phyloP scores from a whole-genome alignment of 2,329 filamentous ascomycete species.

The Dactylellina cionopaga region DNA sequence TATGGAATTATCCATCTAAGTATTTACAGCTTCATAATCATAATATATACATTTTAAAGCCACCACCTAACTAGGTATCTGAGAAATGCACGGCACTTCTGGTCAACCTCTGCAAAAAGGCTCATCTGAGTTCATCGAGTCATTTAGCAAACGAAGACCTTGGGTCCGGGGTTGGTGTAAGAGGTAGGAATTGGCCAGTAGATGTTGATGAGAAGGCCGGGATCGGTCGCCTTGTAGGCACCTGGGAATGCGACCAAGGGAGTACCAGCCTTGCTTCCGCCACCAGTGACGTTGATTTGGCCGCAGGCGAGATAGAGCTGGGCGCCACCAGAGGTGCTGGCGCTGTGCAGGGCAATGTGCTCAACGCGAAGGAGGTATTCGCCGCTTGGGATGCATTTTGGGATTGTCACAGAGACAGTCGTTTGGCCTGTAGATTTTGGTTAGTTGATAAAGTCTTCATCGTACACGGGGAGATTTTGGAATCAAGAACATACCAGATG shows the following conservation, averaged over 20 bases:
- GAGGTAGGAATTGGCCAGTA: conserved; percentile 56
- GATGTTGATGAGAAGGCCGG: conserved; percentile 55
- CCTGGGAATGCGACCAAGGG: conserved; percentile 63
- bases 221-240: conserved; percentile 57
- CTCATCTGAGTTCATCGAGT: no score
- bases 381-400: conserved; percentile 61
- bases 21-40: no score
- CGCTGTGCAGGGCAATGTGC: conserved; percentile 65
- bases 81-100: no score
- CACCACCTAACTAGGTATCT: no score
- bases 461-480: not conserved
- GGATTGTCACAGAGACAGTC: conserved; percentile 60
- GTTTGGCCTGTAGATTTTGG: conserved; percentile 26
- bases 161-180: conserved; percentile 62
- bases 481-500: conserved; percentile 22
- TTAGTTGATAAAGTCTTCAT: no score
- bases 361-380: conserved; percentile 64
- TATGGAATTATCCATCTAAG: no score
- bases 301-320: conserved; percentile 65
- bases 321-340: conserved; percentile 58
- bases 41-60: no score
- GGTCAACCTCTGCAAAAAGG: no score
- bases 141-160: conserved; percentile 55
- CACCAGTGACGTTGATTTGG: conserved; percentile 62
- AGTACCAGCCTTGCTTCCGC: conserved; percentile 60